A percentile compares a stretch with the other conserved stretches of the same genome.
Conservation (phyloP, 106 monocot genomes). For the Vanilla planifolia region DNA sequence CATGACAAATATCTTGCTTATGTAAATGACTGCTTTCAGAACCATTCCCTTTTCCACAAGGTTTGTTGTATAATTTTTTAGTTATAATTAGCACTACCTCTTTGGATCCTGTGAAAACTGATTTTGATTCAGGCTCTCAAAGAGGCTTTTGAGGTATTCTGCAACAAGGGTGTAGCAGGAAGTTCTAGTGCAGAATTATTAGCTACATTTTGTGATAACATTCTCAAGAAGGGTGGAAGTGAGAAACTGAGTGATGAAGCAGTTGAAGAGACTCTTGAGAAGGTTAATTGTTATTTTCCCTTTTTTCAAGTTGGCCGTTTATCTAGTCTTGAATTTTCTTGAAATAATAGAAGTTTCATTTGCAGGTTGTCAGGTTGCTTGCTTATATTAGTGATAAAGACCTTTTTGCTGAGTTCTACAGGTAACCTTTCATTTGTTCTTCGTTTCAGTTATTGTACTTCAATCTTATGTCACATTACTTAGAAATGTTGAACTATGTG, state of each 20-base stretch:
- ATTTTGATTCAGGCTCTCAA: slow-evolving; percentile 44
- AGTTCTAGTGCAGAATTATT: slow-evolving; percentile 68
- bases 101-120: background rate
- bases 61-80: slow-evolving; percentile 15
- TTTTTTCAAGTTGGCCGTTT: background rate
- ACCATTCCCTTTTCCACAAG: slow-evolving; percentile 76
- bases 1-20: slow-evolving; percentile 77
- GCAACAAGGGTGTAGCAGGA: slow-evolving; percentile 71
- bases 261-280: slow-evolving; percentile 72
- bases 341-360: background rate
- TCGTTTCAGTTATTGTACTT: background rate
- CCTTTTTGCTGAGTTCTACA: slow-evolving; percentile 67
- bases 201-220: slow-evolving; percentile 77
- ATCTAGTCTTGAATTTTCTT: background rate
- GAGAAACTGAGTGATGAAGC: slow-evolving; percentile 80
- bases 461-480: too few relatives aligned
- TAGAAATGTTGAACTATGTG: background rate
- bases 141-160: slow-evolving; percentile 81
- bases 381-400: slow-evolving; percentile 70
- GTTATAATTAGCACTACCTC: background rate
- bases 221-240: slow-evolving; percentile 68
- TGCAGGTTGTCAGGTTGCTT: slow-evolving; percentile 58
- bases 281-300: slow-evolving; percentile 22
- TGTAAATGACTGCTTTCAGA: slow-evolving; percentile 67
- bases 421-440: slow-evolving; percentile 21